A percentile compares a stretch with the other conserved stretches of the same genome.
These are phyloP conservation scores for Penicillium sp. DNA, from an alignment of 2,329 filamentous ascomycete species.

Conservation along the genomic window DNA sequence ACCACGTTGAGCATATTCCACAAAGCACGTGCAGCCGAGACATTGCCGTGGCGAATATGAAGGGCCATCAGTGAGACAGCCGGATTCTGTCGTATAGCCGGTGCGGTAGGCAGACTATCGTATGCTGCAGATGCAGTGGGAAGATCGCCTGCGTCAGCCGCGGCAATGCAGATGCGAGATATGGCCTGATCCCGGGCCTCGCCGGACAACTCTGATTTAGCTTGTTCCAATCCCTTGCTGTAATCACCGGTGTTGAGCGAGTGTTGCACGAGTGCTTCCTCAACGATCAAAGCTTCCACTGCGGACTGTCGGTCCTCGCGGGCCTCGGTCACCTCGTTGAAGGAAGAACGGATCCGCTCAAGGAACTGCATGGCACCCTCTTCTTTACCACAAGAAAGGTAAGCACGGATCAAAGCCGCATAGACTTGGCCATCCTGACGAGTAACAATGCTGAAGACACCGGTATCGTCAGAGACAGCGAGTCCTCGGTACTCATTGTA, in stretches of 20 bases:
- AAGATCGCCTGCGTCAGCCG: slow-evolving; percentile 74
- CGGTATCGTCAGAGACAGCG: slow-evolving; percentile 78
- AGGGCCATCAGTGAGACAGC: slow-evolving; percentile 82
- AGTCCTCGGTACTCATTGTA: slow-evolving; percentile 92
- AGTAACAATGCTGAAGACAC: slow-evolving; percentile 62
- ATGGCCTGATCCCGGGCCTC: slow-evolving; percentile 61
- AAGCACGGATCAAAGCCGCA: slow-evolving; percentile 84
- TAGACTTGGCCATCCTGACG: slow-evolving; percentile 83
- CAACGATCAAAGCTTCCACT: slow-evolving; percentile 68
- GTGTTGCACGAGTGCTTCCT: slow-evolving; percentile 73
- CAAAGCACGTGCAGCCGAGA: slow-evolving; percentile 71
- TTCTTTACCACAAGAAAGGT: slow-evolving; percentile 73
- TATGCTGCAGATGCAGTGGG: slow-evolving; percentile 66
- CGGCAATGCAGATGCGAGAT: slow-evolving; percentile 67
- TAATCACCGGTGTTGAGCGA: slow-evolving; percentile 68
- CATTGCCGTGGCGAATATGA: slow-evolving; percentile 76
- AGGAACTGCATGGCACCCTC: slow-evolving; percentile 83
- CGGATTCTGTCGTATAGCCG: slow-evolving; percentile 52
- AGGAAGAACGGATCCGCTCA: slow-evolving; percentile 65
- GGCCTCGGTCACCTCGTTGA: slow-evolving; percentile 45
- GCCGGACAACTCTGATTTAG: slow-evolving; percentile 56
- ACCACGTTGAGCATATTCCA: slow-evolving; percentile 68
- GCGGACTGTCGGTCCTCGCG: slow-evolving; percentile 58
- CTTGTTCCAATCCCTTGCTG: slow-evolving; percentile 69
- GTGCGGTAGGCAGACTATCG: slow-evolving; percentile 53